Evolutionary conservation across 2,329 filamentous ascomycete species (phyloP).

Genomic region (Colletotrichum theobromicola): DNA sequence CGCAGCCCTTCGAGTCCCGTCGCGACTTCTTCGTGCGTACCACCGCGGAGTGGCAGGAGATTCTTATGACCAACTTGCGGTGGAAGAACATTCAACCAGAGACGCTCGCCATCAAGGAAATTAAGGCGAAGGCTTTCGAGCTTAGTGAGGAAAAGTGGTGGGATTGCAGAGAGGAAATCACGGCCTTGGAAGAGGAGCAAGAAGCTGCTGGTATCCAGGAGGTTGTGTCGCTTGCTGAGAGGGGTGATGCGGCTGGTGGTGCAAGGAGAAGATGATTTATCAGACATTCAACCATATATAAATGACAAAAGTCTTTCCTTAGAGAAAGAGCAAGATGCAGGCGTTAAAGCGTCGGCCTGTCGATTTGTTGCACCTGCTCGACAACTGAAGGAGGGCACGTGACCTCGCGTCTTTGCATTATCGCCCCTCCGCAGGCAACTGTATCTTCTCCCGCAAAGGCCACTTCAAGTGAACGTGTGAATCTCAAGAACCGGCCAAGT

Average conservation of each 20-base stretch:
- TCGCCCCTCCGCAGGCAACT: not conserved
- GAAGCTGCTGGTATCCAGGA: constrained; percentile 95
- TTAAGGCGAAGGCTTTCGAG: constrained; percentile 89
- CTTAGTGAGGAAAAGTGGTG: constrained; percentile 97
- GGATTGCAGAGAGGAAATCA: constrained; percentile 95
- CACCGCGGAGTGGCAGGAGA: constrained; percentile 87
- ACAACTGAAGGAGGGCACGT: not conserved
- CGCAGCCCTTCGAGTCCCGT: constrained; percentile 83
- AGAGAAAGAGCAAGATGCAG: not conserved
- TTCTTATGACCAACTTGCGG: constrained; percentile 77
- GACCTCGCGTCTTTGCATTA: not conserved
- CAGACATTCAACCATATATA: not conserved
- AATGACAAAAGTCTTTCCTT: not conserved
- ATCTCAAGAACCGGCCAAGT: not conserved
- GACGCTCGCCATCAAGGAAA: constrained; percentile 81
- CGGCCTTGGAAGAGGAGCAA: constrained; percentile 91
- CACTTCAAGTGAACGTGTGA: not conserved
- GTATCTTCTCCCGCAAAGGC: not conserved
- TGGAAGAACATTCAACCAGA: constrained; percentile 72
- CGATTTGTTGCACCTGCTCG: not conserved
- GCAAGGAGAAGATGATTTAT: constrained; percentile 21
- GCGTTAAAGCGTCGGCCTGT: accelerated
- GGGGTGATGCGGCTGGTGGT: constrained; percentile 60
- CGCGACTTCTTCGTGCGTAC: constrained; percentile 93
- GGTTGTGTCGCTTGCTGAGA: constrained; percentile 85